A percentile compares a stretch with the other conserved stretches of the same genome.
Evolutionary conservation across 805 yeast genomes (phyloP).

Genomic region (Myxozyma udenii): DNA sequence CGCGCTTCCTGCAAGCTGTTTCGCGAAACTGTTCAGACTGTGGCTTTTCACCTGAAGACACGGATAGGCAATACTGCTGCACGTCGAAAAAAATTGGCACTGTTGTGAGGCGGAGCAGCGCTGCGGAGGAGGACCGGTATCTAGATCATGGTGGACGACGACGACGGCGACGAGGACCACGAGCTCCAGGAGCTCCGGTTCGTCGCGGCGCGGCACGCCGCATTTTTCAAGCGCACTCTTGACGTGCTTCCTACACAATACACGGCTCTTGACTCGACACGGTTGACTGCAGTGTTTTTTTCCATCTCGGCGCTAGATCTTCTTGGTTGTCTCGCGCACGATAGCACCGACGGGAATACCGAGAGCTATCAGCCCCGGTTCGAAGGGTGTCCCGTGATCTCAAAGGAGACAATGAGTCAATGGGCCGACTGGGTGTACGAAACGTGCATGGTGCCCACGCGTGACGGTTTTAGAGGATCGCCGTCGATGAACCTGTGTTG

Average conservation of each 20-base stretch:
- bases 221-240: slow-evolving; percentile 52
- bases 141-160: too few relatives aligned
- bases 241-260: slow-evolving; percentile 52
- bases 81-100: too few relatives aligned
- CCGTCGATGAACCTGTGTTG: slow-evolving; percentile 31
- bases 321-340: slow-evolving; percentile 34
- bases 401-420: slow-evolving; percentile 34
- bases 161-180: too few relatives aligned
- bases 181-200: too few relatives aligned
- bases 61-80: too few relatives aligned
- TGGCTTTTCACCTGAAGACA: too few relatives aligned
- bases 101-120: too few relatives aligned
- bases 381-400: slow-evolving; percentile 33
- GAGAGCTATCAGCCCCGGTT: not conserved
- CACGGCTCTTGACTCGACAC: slow-evolving; percentile 66
- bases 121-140: too few relatives aligned
- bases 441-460: slow-evolving; percentile 27
- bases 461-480: slow-evolving; percentile 60
- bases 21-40: too few relatives aligned
- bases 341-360: not conserved
- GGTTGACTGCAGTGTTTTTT: slow-evolving; percentile 67
- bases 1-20: too few relatives aligned
- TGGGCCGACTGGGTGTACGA: slow-evolving; percentile 47
- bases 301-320: slow-evolving; percentile 60
- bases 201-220: slow-evolving; percentile 13